phyloP scores from a whole-genome alignment of 75 land plant genomes.

The Ceratopteris richardii region DNA sequence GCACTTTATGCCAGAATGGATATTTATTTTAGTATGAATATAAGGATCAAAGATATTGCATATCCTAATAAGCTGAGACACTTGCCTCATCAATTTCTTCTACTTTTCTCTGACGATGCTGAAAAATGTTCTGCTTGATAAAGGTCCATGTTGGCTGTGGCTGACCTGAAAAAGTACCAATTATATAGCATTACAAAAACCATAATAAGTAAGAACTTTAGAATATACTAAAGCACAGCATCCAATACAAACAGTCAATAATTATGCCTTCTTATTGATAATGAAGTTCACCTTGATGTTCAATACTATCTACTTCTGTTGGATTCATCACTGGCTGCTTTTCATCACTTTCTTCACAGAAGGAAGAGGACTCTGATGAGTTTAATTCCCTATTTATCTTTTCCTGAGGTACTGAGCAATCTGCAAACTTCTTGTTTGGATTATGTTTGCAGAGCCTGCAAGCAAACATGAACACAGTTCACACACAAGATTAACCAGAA shows the following conservation, averaged over 20 bases:
- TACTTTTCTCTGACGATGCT: slow-evolving; percentile 59
- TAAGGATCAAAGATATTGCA: too few relatives aligned
- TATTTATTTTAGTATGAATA: too few relatives aligned
- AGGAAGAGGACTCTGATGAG: slow-evolving; percentile 58
- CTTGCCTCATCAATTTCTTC: slow-evolving; percentile 77
- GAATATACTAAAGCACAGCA: too few relatives aligned
- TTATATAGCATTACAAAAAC: neutral
- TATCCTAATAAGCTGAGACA: neutral
- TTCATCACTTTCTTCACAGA: slow-evolving; percentile 43
- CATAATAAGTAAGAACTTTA: neutral
- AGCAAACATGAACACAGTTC: neutral
- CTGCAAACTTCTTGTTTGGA: slow-evolving; percentile 60
- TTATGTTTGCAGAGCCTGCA: slow-evolving; percentile 83
- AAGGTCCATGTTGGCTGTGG: slow-evolving; percentile 43
- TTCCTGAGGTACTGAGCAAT: slow-evolving; percentile 86
- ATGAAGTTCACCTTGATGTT: slow-evolving; percentile 19
- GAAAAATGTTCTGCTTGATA: slow-evolving; percentile 56
- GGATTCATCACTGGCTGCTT: slow-evolving; percentile 15
- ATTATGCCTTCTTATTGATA: too few relatives aligned
- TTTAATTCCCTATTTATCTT: slow-evolving; percentile 69
- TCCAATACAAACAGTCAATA: too few relatives aligned
- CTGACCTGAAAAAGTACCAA: neutral
- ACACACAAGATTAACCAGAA: too few relatives aligned
- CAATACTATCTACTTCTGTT: slow-evolving; percentile 8
- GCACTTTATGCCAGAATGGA: too few relatives aligned